These are phyloP conservation scores for Pythium pyrilobum DNA, from an alignment of 352 stramenopile genomes.

Conservation along the genomic window DNA sequence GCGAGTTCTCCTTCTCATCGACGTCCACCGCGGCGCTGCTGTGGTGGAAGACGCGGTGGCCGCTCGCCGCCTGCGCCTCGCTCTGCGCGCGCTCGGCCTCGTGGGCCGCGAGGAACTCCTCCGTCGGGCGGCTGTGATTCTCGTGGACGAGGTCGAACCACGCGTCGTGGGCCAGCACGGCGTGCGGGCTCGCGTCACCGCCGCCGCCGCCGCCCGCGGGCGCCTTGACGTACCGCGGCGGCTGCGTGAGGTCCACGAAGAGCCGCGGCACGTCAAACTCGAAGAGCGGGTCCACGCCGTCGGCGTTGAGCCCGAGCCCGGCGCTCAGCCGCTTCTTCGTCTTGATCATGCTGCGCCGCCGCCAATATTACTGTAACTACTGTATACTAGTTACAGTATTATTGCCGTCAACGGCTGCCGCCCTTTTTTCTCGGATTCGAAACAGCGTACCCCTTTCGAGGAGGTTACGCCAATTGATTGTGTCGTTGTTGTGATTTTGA, in stretches of 20 bases:
- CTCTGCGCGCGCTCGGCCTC: constrained; percentile 2
- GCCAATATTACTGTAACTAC: too few species aligned
- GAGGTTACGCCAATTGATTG: too few species aligned
- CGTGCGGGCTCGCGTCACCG: neutral
- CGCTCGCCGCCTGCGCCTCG: neutral
- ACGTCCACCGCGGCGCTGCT: neutral
- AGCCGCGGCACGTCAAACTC: constrained; percentile 67
- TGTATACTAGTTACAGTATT: too few species aligned
- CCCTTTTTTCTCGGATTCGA: neutral
- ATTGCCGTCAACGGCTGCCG: neutral
- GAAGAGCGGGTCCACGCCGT: constrained; percentile 54
- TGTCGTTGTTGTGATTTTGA: too few species aligned
- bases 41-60: neutral
- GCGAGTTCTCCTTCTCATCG: constrained; percentile 21
- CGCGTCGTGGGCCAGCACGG: constrained; percentile 28
- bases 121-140: constrained; percentile 52
- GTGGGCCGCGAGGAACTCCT: constrained; percentile 27
- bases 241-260: constrained; percentile 45
- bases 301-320: constrained; percentile 15
- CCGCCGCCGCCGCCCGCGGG: neutral
- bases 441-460: neutral
- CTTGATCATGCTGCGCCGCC: constrained; percentile 19
- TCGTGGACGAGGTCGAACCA: constrained; percentile 64
- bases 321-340: constrained; percentile 24
- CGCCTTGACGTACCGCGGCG: constrained; percentile 14